A percentile compares a stretch with the other conserved stretches of the same genome.
These are phyloP conservation scores for Cordyceps javanica DNA, from an alignment of 2,329 filamentous ascomycete species.

Conservation along the genomic window DNA sequence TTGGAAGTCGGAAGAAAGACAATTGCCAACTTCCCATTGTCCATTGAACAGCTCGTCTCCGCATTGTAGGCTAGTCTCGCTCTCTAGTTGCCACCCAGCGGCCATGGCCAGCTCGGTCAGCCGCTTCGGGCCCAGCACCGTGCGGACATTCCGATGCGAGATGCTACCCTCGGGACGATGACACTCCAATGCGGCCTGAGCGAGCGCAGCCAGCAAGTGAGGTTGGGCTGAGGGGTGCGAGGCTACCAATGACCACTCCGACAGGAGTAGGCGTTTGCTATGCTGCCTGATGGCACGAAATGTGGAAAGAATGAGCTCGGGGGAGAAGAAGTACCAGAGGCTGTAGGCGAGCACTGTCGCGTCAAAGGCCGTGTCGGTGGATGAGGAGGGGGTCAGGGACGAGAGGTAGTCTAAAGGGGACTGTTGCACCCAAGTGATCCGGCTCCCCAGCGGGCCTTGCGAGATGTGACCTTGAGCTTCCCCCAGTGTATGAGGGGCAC, in stretches of 20 bases:
- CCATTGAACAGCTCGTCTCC: conserved; percentile 15
- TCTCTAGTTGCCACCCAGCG: conserved; percentile 15
- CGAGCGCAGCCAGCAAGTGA: conserved; percentile 15
- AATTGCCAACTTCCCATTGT: conserved; percentile 16
- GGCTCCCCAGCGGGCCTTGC: conserved; percentile 10
- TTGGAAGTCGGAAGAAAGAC: conserved; percentile 13
- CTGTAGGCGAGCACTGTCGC: conserved; percentile 14
- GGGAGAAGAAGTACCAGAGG: conserved; percentile 15
- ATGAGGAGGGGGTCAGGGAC: not conserved
- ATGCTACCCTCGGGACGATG: conserved; percentile 7
- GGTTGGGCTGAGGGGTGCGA: conserved; percentile 4
- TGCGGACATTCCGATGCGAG: conserved; percentile 14
- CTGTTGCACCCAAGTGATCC: conserved; percentile 8
- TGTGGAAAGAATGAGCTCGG: conserved; percentile 12
- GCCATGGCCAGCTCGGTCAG: conserved; percentile 1
- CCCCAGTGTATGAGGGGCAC: conserved; percentile 14
- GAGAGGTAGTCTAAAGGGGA: not conserved
- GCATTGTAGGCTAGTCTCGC: conserved; percentile 11
- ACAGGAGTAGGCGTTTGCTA: conserved; percentile 15
- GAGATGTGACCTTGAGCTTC: conserved; percentile 16
- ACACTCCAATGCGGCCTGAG: conserved; percentile 15
- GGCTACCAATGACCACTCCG: conserved; percentile 16
- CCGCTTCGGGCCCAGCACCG: not conserved
- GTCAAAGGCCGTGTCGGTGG: conserved; percentile 8
- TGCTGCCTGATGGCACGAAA: conserved; percentile 15